Base-by-base conservation (phyloP, 2,329 filamentous ascomycete genomes). In the Sporothrix inflata region DNA sequence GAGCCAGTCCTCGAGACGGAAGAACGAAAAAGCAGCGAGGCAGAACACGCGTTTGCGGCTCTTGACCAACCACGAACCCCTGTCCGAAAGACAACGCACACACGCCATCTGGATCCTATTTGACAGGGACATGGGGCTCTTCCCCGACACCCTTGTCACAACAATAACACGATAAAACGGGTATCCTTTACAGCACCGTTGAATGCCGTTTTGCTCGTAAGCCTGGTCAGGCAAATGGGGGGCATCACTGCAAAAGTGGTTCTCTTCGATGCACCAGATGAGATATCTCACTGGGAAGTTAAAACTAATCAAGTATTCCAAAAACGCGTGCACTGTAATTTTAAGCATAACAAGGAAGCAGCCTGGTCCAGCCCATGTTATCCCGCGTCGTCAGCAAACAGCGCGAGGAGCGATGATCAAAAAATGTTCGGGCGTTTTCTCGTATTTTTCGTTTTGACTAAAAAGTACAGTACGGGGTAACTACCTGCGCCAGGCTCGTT, bases 21-120 rank as follows among this genome's bases (percentile, higher is more conserved):
- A 21, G 34, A 8, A n/a, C 16, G 30, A 38, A 60, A 6, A 14
- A 47, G 42, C 42, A 34, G 6, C 30, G 30, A 34, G 30, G 49
- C n/a, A 24, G 53, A 55, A 24, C 24, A 57, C 53, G 57, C 57
- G 57, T 63, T 63, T 63, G 57, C 57, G 34, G 57, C 57, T 63
- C 34, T 63, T 21, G 30, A n/a, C 57, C 5, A 38, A 60, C 27
- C 19, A 16, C 57, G n/a, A 14, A 24, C 57, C 57, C 57, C 34
- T 63, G 57, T 63, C 53, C 19, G 53, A 30, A 3, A 27, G 27
- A 57, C 53, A 61, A 11, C 57, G 9, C n/a, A 24, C 57, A 42
- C 19, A 61, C 57, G 19, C 57, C 57, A 61, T 61, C 34, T 55
- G 51, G 38, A 61, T 61, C 57, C 57, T 61, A 12, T 30, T 8